Base-by-base conservation (phyloP, 2,329 filamentous ascomycete species). In the Nigrograna mackinnonii region DNA sequence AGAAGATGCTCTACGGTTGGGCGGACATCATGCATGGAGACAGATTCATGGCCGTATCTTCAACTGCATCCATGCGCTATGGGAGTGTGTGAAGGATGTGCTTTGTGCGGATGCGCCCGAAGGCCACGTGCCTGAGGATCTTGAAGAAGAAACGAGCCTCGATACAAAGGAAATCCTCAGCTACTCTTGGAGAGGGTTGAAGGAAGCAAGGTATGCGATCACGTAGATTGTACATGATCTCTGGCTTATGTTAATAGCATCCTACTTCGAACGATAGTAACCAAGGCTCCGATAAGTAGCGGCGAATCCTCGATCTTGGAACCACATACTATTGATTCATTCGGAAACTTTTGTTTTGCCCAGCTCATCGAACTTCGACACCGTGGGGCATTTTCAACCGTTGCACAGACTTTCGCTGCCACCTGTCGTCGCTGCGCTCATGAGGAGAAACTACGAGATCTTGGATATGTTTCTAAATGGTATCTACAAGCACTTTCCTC, bases 91-190 rank as follows among this genome's bases (percentile, higher is more conserved):
- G 4, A 82, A 81, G 54, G 79, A 84, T 39, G 82, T 95, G 4
- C 79, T 99, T 1, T 99, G 94, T 59, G 86, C 95, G 49, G 94
- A 96, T 68, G 95, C 94, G 1, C 94, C 95, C 0, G 94, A 99
- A 69, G 92, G 92, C 0, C 85, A 94, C 64, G 74, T 89, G 3
- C 86, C 85, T 0, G 84, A 91, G 38, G 88, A 92, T 19, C 67
- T 89, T n/a, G 82, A 87, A 39, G 85, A 87, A 22, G 72, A 82
- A 13, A 79, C 86, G 4, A 87, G 85, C 1, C 77, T 90, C 2
- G 85, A 87, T 38, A 91, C 90, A 0, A 97, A 96, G 62, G 90
- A 95, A 56, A 79, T 95, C 14, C 71, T 99, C 35, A 97, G 92
- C 52, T 99, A 94, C 66, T 96, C 91, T 49, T 99, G 96, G 79